Conservation (phyloP, 108 stramenopile species). For the Heterococcus sp. region DNA sequence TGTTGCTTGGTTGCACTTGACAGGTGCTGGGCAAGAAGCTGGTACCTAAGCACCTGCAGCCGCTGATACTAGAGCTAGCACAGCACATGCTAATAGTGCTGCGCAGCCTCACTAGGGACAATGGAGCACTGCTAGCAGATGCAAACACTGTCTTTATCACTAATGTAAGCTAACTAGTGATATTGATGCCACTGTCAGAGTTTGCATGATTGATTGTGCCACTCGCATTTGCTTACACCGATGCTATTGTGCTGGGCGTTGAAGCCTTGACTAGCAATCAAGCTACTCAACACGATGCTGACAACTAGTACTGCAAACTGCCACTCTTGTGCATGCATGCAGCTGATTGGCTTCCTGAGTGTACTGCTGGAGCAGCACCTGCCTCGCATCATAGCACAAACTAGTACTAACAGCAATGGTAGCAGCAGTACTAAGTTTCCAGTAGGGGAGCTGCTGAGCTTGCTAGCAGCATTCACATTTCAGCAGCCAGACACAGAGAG, state of each 20-base stretch:
- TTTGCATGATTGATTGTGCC: too few relatives aligned
- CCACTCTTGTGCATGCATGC: neutral
- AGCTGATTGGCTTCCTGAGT: conserved; percentile 17
- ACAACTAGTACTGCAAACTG: too few relatives aligned
- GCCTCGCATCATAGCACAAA: neutral
- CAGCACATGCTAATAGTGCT: conserved; percentile 30
- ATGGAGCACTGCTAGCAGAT: neutral
- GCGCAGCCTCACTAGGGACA: conserved; percentile 8
- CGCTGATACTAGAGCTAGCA: conserved; percentile 13
- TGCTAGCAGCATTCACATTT: conserved; percentile 35
- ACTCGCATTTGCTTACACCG: too few relatives aligned
- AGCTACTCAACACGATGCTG: too few relatives aligned
- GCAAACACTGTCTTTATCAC: neutral
- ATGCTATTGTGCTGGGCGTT: too few relatives aligned
- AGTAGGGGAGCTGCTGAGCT: conserved; percentile 10
- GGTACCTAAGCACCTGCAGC: conserved; percentile 9
- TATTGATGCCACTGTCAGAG: too few relatives aligned
- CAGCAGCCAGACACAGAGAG: conserved; percentile 12
- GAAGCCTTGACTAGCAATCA: too few relatives aligned
- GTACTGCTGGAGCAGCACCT: conserved; percentile 21
- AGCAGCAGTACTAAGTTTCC: neutral
- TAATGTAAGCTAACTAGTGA: neutral
- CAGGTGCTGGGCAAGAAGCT: conserved; percentile 28
- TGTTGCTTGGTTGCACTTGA: too few relatives aligned
- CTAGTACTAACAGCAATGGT: neutral